Percentiles rank a stretch among this genome's conserved stretches.
Evolutionary conservation across 2,329 filamentous ascomycete species (phyloP).

Genomic region (Dactylella cylindrospora): DNA sequence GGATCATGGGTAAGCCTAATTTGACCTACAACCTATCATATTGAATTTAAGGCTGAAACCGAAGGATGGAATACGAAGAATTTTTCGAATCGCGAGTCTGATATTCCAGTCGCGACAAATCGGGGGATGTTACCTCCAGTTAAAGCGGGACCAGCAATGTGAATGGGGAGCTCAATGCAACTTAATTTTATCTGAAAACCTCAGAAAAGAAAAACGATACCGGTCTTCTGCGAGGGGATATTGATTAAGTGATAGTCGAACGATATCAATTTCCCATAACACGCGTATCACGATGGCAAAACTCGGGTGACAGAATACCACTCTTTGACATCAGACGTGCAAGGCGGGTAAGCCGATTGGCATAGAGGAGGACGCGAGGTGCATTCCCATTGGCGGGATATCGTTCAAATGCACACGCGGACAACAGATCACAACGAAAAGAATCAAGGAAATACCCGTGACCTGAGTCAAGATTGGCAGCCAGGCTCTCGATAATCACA

Average conservation of each 20-base stretch:
- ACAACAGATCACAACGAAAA: slow-evolving; percentile 33
- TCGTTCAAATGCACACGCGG: slow-evolving; percentile 37
- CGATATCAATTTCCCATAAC: no score
- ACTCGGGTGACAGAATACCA: slow-evolving; percentile 2
- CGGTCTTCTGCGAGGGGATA: slow-evolving; percentile 25
- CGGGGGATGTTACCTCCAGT: no score
- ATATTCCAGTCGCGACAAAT: no score
- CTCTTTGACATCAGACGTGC: slow-evolving; percentile 17
- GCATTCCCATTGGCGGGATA: slow-evolving; percentile 38
- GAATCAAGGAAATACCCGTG: slow-evolving; percentile 21
- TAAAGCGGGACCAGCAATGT: no score
- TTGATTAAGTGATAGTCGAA: no score
- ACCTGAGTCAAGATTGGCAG: slow-evolving; percentile 35
- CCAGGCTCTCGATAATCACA: slow-evolving; percentile 27
- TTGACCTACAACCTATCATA: no score
- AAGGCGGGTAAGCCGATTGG: slow-evolving; percentile 21
- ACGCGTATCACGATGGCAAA: no score
- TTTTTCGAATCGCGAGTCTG: no score
- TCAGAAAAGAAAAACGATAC: slow-evolving; percentile 26
- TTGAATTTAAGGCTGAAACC: no score
- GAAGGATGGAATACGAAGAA: no score
- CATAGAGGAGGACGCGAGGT: slow-evolving; percentile 34
- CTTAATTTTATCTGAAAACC: not conserved
- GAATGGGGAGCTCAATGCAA: not conserved
- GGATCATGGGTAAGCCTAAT: no score